These are phyloP conservation scores for Heracleum sosnowskyi DNA, from an alignment of 129 eudicot species.

Conservation along the genomic window DNA sequence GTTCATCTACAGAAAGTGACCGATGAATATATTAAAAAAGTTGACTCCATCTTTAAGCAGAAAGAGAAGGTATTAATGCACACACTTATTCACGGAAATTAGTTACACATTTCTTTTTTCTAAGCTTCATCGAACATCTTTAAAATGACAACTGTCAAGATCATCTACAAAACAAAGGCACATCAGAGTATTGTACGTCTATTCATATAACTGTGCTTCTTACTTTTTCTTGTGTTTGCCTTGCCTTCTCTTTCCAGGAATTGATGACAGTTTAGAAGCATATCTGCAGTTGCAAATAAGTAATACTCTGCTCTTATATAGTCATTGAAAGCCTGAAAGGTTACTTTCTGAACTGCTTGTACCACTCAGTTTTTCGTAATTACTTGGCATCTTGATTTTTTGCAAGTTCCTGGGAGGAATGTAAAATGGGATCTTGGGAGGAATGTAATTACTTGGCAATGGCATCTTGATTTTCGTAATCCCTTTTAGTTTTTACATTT, in stretches of 20 bases:
- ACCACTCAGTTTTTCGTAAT: neutral
- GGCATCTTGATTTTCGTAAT: neutral
- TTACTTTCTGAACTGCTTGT: neutral
- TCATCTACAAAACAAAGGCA: neutral
- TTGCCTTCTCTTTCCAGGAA: slow-evolving; percentile 41
- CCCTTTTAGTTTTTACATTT: neutral
- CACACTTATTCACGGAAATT: neutral
- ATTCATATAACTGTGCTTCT: neutral
- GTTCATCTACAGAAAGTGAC: slow-evolving; percentile 60
- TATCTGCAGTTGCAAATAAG: slow-evolving; percentile 12
- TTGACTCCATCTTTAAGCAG: slow-evolving; percentile 77
- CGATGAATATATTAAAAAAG: slow-evolving; percentile 85
- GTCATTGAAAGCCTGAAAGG: neutral
- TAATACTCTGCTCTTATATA: slow-evolving; percentile 7
- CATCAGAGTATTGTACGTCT: too few species aligned
- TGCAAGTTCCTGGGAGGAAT: neutral
- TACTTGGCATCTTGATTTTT: neutral
- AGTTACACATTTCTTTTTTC: too few species aligned
- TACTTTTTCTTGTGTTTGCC: neutral
- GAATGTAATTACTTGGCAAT: neutral
- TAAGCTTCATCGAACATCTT: too few species aligned
- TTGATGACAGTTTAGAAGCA: slow-evolving; percentile 61
- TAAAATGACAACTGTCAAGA: neutral
- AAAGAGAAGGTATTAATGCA: slow-evolving; percentile 67
- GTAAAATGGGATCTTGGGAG: neutral